A percentile compares a stretch with the other conserved stretches of the same genome.
These are phyloP conservation scores for Noccaea bulbosa DNA, from an alignment of 345 rosid genomes.

Conservation along the genomic window DNA sequence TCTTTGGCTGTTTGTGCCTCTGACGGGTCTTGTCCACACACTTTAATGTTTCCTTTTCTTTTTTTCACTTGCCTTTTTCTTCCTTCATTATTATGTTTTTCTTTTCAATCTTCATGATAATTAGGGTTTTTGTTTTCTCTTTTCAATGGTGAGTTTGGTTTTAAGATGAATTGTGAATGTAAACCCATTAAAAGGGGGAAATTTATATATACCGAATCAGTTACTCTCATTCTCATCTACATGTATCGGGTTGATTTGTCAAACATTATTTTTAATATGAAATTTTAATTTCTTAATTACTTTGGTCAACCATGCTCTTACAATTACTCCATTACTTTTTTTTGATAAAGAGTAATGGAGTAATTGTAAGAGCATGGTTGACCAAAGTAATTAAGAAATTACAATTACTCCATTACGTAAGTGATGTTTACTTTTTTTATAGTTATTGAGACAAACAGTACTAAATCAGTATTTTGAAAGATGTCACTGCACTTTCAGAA, in stretches of 20 bases:
- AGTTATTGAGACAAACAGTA: not conserved
- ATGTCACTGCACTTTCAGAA: not conserved
- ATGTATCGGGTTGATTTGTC: not conserved
- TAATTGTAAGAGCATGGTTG: too few species aligned
- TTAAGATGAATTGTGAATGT: not conserved
- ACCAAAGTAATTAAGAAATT: too few species aligned
- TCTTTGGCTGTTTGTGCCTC: constrained; percentile 45
- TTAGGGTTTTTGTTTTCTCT: constrained; percentile 3
- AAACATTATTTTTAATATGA: not conserved
- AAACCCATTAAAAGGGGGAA: not conserved
- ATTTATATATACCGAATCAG: not conserved
- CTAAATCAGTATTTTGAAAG: not conserved
- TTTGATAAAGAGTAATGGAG: too few species aligned
- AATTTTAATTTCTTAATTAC: not conserved
- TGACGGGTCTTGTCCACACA: constrained; percentile 52
- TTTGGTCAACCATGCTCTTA: not conserved
- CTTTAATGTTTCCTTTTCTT: constrained; percentile 37
- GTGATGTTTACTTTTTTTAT: not conserved
- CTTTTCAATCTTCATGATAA: not conserved
- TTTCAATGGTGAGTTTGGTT: not conserved
- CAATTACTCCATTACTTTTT: not conserved
- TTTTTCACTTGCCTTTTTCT: constrained; percentile 8
- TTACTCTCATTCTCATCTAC: not conserved
- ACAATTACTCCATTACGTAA: not conserved
- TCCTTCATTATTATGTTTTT: constrained; percentile 25